These are phyloP conservation scores for Strobilomyces echinocephalus DNA, from an alignment of 768 basidiomycete genomes.

Conservation along the genomic window DNA sequence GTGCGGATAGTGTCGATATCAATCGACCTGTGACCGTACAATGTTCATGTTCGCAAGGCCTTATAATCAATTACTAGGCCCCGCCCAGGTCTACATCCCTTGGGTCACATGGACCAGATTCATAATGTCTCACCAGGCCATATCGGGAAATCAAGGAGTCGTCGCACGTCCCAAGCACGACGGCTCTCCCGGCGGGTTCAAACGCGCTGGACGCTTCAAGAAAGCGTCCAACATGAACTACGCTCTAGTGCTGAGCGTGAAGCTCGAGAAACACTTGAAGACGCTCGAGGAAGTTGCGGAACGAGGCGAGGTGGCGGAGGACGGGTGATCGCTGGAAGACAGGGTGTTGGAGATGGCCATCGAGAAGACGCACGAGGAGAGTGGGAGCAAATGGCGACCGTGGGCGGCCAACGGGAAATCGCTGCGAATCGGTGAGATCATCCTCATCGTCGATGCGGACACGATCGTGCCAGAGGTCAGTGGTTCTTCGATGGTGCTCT, in stretches of 20 bases:
- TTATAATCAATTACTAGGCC: no score
- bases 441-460: constrained; percentile 83
- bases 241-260: constrained; percentile 44
- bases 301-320: constrained; percentile 30
- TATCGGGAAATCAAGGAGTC: no score
- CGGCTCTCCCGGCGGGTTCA: no score
- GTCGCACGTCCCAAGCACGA: no score
- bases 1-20: no score
- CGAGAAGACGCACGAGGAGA: constrained; percentile 76
- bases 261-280: constrained; percentile 33
- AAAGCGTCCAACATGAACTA: constrained; percentile 93
- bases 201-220: constrained; percentile 79
- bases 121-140: no score
- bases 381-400: constrained; percentile 55
- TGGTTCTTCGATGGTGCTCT: no score
- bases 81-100: no score
- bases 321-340: no score
- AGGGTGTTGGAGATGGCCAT: constrained; percentile 46
- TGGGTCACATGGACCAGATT: no score
- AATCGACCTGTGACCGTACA: no score
- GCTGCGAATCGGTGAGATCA: constrained; percentile 72
- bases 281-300: constrained; percentile 41
- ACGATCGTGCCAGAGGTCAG: constrained; percentile 86
- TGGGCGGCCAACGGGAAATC: constrained; percentile 75
- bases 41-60: no score